These are phyloP conservation scores for Rhizopus arrhizus DNA, from an alignment of 371 early-diverging fungal species.

Conservation along the genomic window DNA sequence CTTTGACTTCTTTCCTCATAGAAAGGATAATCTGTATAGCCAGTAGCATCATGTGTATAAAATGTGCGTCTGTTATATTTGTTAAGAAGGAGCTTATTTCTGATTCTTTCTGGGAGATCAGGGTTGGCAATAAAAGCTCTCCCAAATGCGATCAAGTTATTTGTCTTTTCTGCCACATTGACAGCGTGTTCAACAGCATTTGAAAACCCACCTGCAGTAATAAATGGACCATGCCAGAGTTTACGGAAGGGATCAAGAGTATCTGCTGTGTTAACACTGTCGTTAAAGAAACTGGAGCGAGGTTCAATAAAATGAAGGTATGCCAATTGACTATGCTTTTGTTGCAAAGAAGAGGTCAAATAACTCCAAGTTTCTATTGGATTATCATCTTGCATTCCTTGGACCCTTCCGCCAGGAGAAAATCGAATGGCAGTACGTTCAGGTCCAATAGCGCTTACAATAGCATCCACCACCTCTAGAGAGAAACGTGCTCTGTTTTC, in stretches of 20 bases:
- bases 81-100: slow-evolving; percentile 14
- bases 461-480: slow-evolving; percentile 55
- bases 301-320: slow-evolving; percentile 39
- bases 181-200: slow-evolving; percentile 17
- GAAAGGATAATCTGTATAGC: slow-evolving; percentile 27
- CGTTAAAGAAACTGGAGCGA: slow-evolving; percentile 18
- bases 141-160: slow-evolving; percentile 22
- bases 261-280: slow-evolving; percentile 1
- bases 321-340: slow-evolving; percentile 23
- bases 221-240: slow-evolving; percentile 38
- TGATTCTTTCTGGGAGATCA: slow-evolving; percentile 26
- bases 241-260: slow-evolving; percentile 32
- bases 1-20: slow-evolving; percentile 5
- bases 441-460: slow-evolving; percentile 42
- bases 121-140: slow-evolving; percentile 30
- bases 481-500: slow-evolving; percentile 73
- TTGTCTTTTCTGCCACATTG: slow-evolving; percentile 13
- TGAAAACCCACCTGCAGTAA: slow-evolving; percentile 34
- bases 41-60: slow-evolving; percentile 15
- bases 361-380: slow-evolving; percentile 34
- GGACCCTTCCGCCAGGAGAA: slow-evolving; percentile 12
- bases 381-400: slow-evolving; percentile 32
- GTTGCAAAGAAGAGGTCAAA: slow-evolving; percentile 19
- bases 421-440: slow-evolving; percentile 29
- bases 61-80: slow-evolving; percentile 26